These are phyloP conservation scores for Arachis stenosperma DNA, from an alignment of 306 rosid species.

Conservation along the genomic window DNA sequence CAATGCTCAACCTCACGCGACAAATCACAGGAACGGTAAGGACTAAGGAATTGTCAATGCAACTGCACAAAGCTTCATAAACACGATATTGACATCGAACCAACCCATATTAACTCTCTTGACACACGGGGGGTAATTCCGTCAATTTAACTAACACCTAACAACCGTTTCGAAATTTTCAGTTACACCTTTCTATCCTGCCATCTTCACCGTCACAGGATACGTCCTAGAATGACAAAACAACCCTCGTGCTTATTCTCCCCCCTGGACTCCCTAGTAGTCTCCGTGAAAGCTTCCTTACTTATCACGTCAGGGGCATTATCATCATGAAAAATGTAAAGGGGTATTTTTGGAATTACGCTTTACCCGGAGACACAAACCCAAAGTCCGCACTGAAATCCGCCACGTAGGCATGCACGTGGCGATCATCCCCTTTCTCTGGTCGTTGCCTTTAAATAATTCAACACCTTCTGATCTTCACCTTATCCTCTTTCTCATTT, in stretches of 20 bases:
- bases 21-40: slow-evolving; percentile 1
- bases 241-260: neutral
- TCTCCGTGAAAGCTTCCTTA: neutral
- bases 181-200: neutral
- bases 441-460: slow-evolving; percentile 27
- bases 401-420: slow-evolving; percentile 56
- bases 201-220: neutral
- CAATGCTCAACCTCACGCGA: neutral
- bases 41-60: slow-evolving; percentile 27
- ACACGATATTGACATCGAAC: slow-evolving; percentile 36
- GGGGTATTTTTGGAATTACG: slow-evolving; percentile 37
- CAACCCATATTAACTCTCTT: neutral
- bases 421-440: slow-evolving; percentile 24
- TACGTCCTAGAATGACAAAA: neutral
- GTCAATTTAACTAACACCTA: slow-evolving; percentile 22
- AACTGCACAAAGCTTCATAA: slow-evolving; percentile 26
- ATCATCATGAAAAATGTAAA: slow-evolving; percentile 26
- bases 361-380: too few relatives aligned
- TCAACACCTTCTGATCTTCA: neutral
- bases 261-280: neutral
- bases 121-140: slow-evolving; percentile 20
- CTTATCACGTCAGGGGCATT: slow-evolving; percentile 7
- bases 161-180: slow-evolving; percentile 29
- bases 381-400: neutral
- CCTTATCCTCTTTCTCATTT: slow-evolving; percentile 32